Evolutionary conservation across 805 yeast genomes (phyloP).

Genomic region (Sugiyamaella valdiviana): DNA sequence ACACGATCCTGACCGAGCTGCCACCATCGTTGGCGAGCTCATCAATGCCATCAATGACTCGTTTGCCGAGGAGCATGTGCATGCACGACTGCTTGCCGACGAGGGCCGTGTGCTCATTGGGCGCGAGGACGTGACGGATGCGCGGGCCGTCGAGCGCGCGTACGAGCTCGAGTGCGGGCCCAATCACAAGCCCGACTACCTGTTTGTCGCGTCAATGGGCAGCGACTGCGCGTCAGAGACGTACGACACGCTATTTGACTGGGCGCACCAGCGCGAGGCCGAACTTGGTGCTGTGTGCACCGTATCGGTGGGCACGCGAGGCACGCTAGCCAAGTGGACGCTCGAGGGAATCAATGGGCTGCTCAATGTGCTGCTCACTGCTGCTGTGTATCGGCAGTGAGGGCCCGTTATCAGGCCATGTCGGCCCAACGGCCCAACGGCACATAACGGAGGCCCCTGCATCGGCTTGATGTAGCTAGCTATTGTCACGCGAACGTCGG

Average conservation of each 20-base stretch:
- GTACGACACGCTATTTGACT: constrained; percentile 27
- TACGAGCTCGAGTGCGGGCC: constrained; percentile 8
- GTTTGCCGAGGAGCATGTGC: constrained; percentile 57
- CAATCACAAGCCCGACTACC: constrained; percentile 20
- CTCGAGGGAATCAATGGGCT: constrained; percentile 32
- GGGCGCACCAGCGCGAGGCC: constrained; percentile 22
- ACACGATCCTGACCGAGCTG: constrained; percentile 55
- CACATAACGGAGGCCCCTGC: neutral
- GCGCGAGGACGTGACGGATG: constrained; percentile 47
- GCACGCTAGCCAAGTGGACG: constrained; percentile 27
- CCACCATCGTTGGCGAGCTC: constrained; percentile 71
- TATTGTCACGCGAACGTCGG: no score
- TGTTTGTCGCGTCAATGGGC: constrained; percentile 22
- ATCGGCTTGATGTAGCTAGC: no score
- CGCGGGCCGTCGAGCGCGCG: constrained; percentile 43
- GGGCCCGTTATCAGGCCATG: neutral
- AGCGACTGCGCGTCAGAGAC: constrained; percentile 23
- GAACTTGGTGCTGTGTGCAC: constrained; percentile 21
- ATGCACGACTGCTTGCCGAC: constrained; percentile 57
- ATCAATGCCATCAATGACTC: constrained; percentile 78
- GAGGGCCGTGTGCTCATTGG: constrained; percentile 67
- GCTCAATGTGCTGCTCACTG: constrained; percentile 22
- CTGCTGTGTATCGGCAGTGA: neutral
- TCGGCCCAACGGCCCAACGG: neutral
- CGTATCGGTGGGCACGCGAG: constrained; percentile 27